Conservation (phyloP, 768 basidiomycete species). For the Termitomyces sp. region DNA sequence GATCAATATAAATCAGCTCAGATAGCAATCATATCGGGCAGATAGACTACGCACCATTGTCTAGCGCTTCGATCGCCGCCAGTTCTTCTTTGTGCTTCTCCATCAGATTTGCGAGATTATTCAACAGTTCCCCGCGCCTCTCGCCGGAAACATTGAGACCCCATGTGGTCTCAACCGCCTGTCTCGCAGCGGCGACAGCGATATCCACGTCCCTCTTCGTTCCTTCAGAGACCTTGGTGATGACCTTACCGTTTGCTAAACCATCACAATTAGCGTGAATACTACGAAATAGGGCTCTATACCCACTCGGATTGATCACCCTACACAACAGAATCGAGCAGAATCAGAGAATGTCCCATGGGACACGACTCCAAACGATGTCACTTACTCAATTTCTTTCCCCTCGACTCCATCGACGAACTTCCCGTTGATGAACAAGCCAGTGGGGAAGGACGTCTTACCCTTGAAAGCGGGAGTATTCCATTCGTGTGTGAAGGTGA, state of each 20-base stretch:
- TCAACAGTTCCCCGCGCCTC: slow-evolving; percentile 36
- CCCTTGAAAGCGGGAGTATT: slow-evolving; percentile 54
- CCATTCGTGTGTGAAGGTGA: slow-evolving; percentile 45
- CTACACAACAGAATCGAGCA: slow-evolving; percentile 28
- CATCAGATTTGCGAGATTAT: slow-evolving; percentile 50
- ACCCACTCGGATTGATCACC: slow-evolving; percentile 50
- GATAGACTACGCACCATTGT: slow-evolving; percentile 30
- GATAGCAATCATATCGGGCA: neutral
- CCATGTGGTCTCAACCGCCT: slow-evolving; percentile 34
- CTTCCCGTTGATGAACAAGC: slow-evolving; percentile 72
- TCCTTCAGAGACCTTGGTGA: slow-evolving; percentile 56
- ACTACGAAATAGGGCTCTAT: neutral
- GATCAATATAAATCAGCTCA: neutral
- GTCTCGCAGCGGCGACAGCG: slow-evolving; percentile 66
- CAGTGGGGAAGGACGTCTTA: slow-evolving; percentile 55
- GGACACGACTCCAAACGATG: neutral
- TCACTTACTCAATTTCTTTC: slow-evolving; percentile 59
- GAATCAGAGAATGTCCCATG: neutral
- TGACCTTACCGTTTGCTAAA: slow-evolving; percentile 58
- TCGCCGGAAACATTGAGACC: slow-evolving; percentile 43
- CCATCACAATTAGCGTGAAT: slow-evolving; percentile 7
- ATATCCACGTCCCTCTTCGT: slow-evolving; percentile 68
- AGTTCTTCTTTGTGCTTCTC: slow-evolving; percentile 43
- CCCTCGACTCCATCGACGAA: slow-evolving; percentile 53
- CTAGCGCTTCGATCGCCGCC: slow-evolving; percentile 47